Conservation (phyloP, 2,329 filamentous ascomycete species). For the Fusarium aywerte region DNA sequence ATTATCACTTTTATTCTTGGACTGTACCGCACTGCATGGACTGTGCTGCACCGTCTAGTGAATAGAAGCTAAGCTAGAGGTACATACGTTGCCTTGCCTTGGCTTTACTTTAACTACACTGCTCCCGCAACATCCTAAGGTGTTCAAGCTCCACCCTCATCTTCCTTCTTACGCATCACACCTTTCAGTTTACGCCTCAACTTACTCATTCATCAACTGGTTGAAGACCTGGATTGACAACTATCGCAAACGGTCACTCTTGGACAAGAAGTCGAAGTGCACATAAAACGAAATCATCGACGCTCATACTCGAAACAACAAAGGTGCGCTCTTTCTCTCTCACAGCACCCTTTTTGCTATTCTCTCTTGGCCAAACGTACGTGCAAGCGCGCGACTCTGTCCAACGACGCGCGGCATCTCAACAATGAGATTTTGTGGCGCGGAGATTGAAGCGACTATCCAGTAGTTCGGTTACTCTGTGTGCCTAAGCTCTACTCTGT, state of each 20-base stretch:
- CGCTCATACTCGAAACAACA: slow-evolving; percentile 7
- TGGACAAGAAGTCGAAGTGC: slow-evolving; percentile 13
- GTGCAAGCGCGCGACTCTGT: slow-evolving; percentile 29
- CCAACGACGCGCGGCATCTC: slow-evolving; percentile 31
- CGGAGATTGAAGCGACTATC: neutral
- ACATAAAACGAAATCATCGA: slow-evolving; percentile 1
- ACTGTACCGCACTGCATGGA: neutral
- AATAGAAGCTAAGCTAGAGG: slow-evolving; percentile 31
- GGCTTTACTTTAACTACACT: slow-evolving; percentile 28
- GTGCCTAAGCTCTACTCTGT: neutral
- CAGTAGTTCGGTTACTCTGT: neutral
- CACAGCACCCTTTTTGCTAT: slow-evolving; percentile 1
- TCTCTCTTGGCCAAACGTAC: slow-evolving; percentile 1
- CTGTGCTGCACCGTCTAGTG: slow-evolving; percentile 25
- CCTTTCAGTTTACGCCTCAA: slow-evolving; percentile 30
- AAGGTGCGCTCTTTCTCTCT: slow-evolving; percentile 31
- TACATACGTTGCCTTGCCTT: slow-evolving; percentile 16
- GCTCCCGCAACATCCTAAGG: slow-evolving; percentile 22
- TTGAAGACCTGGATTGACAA: slow-evolving; percentile 28
- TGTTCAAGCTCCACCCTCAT: slow-evolving; percentile 28
- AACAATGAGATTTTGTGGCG: neutral
- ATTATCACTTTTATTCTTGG: slow-evolving; percentile 22
- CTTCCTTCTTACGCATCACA: slow-evolving; percentile 27
- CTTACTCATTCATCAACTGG: slow-evolving; percentile 22
- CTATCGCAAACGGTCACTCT: slow-evolving; percentile 33